Conservation (phyloP, 1,284 basidiomycete genomes). For the Ustilago nuda region DNA sequence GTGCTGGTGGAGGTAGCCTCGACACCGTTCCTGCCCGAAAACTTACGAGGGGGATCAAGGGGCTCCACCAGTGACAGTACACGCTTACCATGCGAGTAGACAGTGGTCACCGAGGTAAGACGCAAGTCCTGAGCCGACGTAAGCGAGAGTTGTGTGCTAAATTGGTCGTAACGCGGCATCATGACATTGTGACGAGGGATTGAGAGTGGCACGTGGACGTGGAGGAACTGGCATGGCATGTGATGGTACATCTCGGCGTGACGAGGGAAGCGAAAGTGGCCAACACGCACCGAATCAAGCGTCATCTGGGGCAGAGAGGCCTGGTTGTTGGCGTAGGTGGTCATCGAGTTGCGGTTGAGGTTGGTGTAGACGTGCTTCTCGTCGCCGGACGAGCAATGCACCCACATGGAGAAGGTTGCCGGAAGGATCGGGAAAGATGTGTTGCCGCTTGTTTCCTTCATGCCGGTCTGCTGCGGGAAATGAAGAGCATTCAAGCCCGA, state of each 20-base stretch:
- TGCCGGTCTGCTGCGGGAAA: constrained; percentile 45
- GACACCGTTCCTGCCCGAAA: constrained; percentile 55
- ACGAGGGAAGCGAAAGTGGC: constrained; percentile 65
- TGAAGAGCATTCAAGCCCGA: constrained; percentile 62
- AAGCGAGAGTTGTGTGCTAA: constrained; percentile 67
- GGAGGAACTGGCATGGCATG: constrained; percentile 70
- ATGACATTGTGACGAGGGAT: constrained; percentile 66
- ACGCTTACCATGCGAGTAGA: constrained; percentile 69
- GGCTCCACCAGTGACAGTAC: constrained; percentile 66
- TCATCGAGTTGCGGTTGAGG: constrained; percentile 61
- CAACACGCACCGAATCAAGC: constrained; percentile 54
- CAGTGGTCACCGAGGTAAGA: constrained; percentile 67
- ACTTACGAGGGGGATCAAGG: constrained; percentile 60
- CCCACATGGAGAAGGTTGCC: constrained; percentile 68
- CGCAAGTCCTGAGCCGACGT: constrained; percentile 57
- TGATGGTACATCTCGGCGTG: constrained; percentile 68
- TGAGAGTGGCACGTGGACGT: constrained; percentile 69
- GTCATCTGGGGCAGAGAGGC: constrained; percentile 56
- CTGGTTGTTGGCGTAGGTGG: constrained; percentile 53
- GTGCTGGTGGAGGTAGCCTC: constrained; percentile 23
- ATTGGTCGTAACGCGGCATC: constrained; percentile 59
- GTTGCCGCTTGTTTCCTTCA: constrained; percentile 41
- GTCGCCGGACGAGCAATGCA: constrained; percentile 59
- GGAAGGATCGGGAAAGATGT: constrained; percentile 61
- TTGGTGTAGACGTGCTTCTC: constrained; percentile 66